Evolutionary conservation across 2,329 filamentous ascomycete genomes (phyloP).

Genomic region (Ceratocystiopsis sp.): DNA sequence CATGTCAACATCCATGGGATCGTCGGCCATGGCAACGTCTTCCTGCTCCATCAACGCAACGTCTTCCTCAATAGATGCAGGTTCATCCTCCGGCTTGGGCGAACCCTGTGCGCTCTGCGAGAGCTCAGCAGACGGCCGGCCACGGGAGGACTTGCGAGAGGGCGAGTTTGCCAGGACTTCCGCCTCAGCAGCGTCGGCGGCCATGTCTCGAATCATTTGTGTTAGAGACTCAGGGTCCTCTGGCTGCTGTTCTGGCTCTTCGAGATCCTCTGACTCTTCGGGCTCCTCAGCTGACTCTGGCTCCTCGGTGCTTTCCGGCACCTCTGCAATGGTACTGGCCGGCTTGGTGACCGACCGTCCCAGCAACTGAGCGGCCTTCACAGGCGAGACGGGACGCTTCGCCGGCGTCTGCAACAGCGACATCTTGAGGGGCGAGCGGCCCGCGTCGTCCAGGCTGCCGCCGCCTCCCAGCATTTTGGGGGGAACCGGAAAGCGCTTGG

Average conservation of each 20-base stretch:
- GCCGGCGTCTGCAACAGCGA: constrained; percentile 30
- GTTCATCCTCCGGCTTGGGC: neutral
- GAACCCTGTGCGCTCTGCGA: constrained; percentile 16
- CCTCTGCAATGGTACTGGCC: neutral
- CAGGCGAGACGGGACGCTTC: constrained; percentile 17
- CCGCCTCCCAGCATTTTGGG: constrained; percentile 21
- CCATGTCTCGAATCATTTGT: constrained; percentile 9
- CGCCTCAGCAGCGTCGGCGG: constrained; percentile 4
- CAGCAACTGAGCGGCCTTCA: constrained; percentile 19
- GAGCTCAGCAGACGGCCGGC: constrained; percentile 21
- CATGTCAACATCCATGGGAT: constrained; percentile 14
- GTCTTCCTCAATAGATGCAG: neutral
- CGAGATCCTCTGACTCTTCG: neutral
- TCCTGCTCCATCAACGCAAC: neutral
- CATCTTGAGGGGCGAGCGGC: constrained; percentile 24
- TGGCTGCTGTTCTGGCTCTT: no score
- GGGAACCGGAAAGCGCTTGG: constrained; percentile 30
- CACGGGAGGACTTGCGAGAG: constrained; percentile 16
- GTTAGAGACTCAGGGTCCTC: constrained; percentile 5
- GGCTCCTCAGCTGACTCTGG: neutral
- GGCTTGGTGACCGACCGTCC: constrained; percentile 12
- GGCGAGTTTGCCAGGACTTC: constrained; percentile 13
- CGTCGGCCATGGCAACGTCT: neutral
- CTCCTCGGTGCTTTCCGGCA: constrained; percentile 3
- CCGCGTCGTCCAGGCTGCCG: constrained; percentile 12